Percentiles rank a stretch among this genome's conserved stretches.
Evolutionary conservation across 2,329 filamentous ascomycete species (phyloP).

Genomic region (Juglanconis sp.): DNA sequence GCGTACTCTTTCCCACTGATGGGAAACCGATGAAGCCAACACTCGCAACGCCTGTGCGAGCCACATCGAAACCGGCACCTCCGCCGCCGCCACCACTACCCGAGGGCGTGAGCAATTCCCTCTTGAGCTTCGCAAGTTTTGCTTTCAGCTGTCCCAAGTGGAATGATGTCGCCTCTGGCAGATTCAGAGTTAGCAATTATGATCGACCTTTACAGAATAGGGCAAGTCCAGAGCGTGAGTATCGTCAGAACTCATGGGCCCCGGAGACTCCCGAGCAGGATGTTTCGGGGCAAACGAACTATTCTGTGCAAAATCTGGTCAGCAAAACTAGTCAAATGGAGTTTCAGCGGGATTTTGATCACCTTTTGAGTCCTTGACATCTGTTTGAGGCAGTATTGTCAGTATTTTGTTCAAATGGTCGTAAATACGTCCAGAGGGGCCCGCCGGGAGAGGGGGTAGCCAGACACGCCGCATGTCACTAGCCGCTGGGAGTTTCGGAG

Average conservation of each 20-base stretch:
- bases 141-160: conserved; percentile 96
- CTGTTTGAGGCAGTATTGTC: conserved; percentile 38
- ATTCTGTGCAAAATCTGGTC: neutral
- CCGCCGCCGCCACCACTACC: conserved; percentile 79
- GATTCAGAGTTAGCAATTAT: neutral
- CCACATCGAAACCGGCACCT: conserved; percentile 91
- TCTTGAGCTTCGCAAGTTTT: conserved; percentile 96
- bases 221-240: neutral
- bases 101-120: conserved; percentile 84
- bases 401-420: conserved; percentile 19
- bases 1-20: conserved; percentile 95
- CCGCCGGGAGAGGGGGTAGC: too few relatives aligned
- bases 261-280: neutral
- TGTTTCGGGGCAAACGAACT: neutral
- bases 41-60: conserved; percentile 93
- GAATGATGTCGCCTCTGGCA: conserved; percentile 67
- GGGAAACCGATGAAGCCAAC: conserved; percentile 98
- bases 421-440: neutral
- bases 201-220: neutral
- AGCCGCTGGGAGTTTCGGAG: too few relatives aligned
- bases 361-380: conserved; percentile 76
- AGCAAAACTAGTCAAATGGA: neutral
- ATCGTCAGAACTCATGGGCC: neutral
- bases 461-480: too few relatives aligned
- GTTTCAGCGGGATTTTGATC: neutral